Evolutionary conservation across 768 basidiomycete species (phyloP), one percentile per base, ranked within the genome.

Genomic region (Calocera cornea): DNA sequence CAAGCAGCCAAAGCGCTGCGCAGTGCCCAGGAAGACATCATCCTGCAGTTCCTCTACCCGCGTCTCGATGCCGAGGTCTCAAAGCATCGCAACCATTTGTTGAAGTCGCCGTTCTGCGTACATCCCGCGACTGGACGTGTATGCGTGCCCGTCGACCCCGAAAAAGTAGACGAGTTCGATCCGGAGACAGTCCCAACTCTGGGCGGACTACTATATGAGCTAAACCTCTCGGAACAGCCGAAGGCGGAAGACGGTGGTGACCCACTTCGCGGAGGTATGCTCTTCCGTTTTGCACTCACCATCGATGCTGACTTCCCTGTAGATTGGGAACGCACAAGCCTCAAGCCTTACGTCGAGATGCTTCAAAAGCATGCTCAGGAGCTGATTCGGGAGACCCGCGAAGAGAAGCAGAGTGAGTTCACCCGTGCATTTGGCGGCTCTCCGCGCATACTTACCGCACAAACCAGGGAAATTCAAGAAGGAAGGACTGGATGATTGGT

Each of bases 21-120:
- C 14, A 12, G 19, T 29, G 69, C 68, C 76, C 79, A 69, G 78
- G 88, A 95, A 75, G 95, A 98, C 69, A 84, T 97, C 68, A 81
- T 97, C 60, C 79, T 99, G 14, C 89, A 92, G 72, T 97, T 97
- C 76, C 95, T 90, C 0, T 99, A 98, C 77, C 95, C 95, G 0
- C 86, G 97, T 14, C 83, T 99, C 66, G 97, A 99, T 76, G 90
- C 90, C 16, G 97, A 99, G 76, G 97, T 99, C 33, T 95, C 94
- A 1, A 95, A 98, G 74, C 92, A 95, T 74, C 84, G 94, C 64
- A 98, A 99, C 78, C 97, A 99, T 80, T 82, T 99, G 79, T 84
- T 99, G 66, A 99, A 99, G 78, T 89, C 92, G 24, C 97, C 97
- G 0, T 99, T 99, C 77, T 97, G 95, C 74, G 80, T 98, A 0